phyloP scores from a whole-genome alignment of 1,139 yeast genomes.

The Scheffersomyces titani region DNA sequence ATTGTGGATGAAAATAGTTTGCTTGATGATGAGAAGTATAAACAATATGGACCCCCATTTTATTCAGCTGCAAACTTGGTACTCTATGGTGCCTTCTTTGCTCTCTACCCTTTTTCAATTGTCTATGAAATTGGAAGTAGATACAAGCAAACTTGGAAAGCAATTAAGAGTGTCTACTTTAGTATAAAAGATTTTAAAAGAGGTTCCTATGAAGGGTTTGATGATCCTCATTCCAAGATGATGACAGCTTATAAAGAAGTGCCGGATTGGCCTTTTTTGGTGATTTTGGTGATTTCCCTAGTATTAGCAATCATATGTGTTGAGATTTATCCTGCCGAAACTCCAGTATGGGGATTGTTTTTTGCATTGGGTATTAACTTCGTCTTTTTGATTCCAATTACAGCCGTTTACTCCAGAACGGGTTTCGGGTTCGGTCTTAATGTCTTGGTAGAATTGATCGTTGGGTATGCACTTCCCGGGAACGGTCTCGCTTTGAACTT shows the following conservation, averaged over 20 bases:
- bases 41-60: conserved; percentile 41
- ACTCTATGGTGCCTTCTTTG: conserved; percentile 43
- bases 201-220: conserved; percentile 17
- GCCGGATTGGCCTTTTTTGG: conserved; percentile 23
- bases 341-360: conserved; percentile 19
- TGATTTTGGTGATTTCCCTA: conserved; percentile 27
- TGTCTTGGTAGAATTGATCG: conserved; percentile 41
- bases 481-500: conserved; percentile 41
- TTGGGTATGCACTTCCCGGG: conserved; percentile 43
- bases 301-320: conserved; percentile 25
- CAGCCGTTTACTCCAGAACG: conserved; percentile 38
- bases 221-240: conserved; percentile 20
- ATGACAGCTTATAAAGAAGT: conserved; percentile 24
- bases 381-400: conserved; percentile 35
- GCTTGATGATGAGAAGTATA: conserved; percentile 28
- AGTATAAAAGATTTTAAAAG: conserved; percentile 8
- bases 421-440: conserved; percentile 41
- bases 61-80: conserved; percentile 46
- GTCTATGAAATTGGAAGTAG: conserved; percentile 5
- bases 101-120: conserved; percentile 44
- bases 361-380: conserved; percentile 38
- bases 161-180: conserved; percentile 9
- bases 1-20: conserved; percentile 4
- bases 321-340: conserved; percentile 11
- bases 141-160: conserved; percentile 7